Evolutionary conservation across 331 rosid species (phyloP).

Genomic region (Erythrophleum ivorense): DNA sequence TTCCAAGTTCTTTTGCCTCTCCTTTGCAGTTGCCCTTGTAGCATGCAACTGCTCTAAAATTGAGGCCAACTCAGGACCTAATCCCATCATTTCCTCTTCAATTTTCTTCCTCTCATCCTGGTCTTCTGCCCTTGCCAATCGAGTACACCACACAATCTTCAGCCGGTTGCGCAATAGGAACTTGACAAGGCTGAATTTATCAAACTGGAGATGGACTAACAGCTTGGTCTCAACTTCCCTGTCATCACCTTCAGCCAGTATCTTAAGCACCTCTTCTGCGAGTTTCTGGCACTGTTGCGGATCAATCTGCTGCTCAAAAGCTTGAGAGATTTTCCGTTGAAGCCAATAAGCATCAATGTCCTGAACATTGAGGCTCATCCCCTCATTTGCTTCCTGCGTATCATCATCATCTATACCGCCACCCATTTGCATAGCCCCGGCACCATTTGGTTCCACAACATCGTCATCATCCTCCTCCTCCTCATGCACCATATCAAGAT

Average conservation of each 20-base stretch:
- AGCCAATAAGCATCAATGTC: constrained; percentile 98
- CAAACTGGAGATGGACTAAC: constrained; percentile 69
- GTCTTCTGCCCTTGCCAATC: constrained; percentile 85
- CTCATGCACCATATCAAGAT: constrained; percentile 86
- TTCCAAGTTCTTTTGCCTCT: constrained; percentile 90
- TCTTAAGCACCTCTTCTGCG: constrained; percentile 83
- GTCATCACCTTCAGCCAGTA: constrained; percentile 80
- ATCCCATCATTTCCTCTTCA: constrained; percentile 87
- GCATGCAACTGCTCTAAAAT: constrained; percentile 93
- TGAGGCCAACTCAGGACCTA: constrained; percentile 71
- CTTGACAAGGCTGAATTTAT: constrained; percentile 80
- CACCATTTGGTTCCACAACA: constrained; percentile 59
- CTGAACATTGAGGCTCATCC: constrained; percentile 83
- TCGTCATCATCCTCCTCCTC: constrained; percentile 89
- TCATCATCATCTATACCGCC: constrained; percentile 91
- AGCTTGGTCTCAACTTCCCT: constrained; percentile 81
- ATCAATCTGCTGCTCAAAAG: constrained; percentile 87
- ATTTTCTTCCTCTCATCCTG: constrained; percentile 84
- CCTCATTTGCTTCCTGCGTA: constrained; percentile 78
- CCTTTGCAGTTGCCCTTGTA: constrained; percentile 87
- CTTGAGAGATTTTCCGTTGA: constrained; percentile 92
- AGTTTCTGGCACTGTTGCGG: constrained; percentile 89
- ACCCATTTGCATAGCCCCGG: constrained; percentile 92
- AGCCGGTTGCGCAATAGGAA: constrained; percentile 69
- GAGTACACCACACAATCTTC: constrained; percentile 94